Base-by-base conservation (phyloP, 1,284 basidiomycete species). In the Fomitopsis palustris region DNA sequence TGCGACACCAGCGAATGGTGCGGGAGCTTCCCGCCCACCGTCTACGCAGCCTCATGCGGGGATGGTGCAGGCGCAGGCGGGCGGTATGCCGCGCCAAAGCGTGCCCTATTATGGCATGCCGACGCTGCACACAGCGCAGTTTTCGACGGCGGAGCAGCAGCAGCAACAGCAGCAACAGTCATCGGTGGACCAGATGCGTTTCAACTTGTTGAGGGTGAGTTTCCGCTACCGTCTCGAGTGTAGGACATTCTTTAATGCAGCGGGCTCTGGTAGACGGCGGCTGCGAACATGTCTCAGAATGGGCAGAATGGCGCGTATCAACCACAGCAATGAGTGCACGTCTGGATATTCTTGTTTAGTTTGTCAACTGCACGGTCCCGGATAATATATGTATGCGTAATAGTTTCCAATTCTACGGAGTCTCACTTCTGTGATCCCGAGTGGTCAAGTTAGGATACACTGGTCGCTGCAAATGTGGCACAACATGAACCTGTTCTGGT, bases 41-140 rank as follows among this genome's bases (percentile, higher is more conserved):
- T 70, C 70, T 9, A 69, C 69, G 2, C 69, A 70, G 45, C 64
- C 69, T 5, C 67, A 68, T 23, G 56, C 61, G 14, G 56, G 52
- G 6, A 49, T 58, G 53, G 23, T 45, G 33, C 42, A 45, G 42
- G 19, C 38, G 27, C 47, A 51, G n/a, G 47, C 19, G 12, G 47
- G 31, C 47, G 49, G 41, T 41, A 42, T 43, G 21, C 39, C 29
- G 25, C 35, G 49, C 35, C 47, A 39, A n/a, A 65, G 58, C 53
- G 52, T 64, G 59, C 45, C 56, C 43, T 64, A 64, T 45, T 68
- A 65, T 37, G 61, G 60, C 42, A 21, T 62, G 45, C 65, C 60
- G 37, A 55, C 53, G 58, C 56, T 60, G 54, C 61, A 60, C 49
- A 23, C 17, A 16, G 56, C 58, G 1, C 61, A 60, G 42, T 25